Evolutionary conservation across 805 yeast species (phyloP), one percentile per base, ranked within the genome.

Genomic region (Cyberlindnera maclurae): DNA sequence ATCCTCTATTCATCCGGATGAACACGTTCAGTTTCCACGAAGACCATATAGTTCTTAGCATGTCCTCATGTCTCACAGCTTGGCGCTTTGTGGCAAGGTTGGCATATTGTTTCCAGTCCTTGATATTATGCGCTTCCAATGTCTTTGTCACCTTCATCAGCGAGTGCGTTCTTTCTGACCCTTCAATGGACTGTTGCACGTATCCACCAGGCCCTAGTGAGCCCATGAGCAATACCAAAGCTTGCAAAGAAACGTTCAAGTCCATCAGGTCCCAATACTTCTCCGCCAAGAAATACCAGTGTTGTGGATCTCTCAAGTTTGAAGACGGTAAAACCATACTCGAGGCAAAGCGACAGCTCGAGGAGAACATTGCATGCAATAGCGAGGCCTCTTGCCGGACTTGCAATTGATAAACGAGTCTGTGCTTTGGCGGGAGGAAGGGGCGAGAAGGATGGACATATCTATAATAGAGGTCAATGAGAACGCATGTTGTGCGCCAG

Each of bases 401-500:
- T 3, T 57, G 46, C 5, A 65, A 38, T n/a, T 52, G 52, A 15
- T 45, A 49, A 3, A 67, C 34, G 27, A 69, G 52, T 6, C 52
- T 36, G 10, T 48, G 45, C 38, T 62, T 63, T 26, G 63, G 52
- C 2, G 71, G 70, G 5, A 70, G 44, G 7, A 63, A 50, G 15
- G 63, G 58, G 33, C 62, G 54, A 6, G 64, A 55, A 7, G 65
- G 59, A 37, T 67, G 64, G n/a, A 62, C 55, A 45, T 67, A 70
- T 30, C 65, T 51, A 46, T 65, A 70, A 43, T 57, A 69, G 7
- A 67, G 41, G 37, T 66, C 69, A 30, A 68, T 49, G 31, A 68
- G 43, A 3, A 50, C 42, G 28, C 53, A 54, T 3, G 65, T 52
- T 1, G 60, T 57, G 31, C 46, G 41, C 58, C 63, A 58, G 28